Percentiles rank a stretch among this genome's conserved stretches.
Evolutionary conservation across 176 grass and related monocot species (phyloP).

Genomic region (Avena eriantha): DNA sequence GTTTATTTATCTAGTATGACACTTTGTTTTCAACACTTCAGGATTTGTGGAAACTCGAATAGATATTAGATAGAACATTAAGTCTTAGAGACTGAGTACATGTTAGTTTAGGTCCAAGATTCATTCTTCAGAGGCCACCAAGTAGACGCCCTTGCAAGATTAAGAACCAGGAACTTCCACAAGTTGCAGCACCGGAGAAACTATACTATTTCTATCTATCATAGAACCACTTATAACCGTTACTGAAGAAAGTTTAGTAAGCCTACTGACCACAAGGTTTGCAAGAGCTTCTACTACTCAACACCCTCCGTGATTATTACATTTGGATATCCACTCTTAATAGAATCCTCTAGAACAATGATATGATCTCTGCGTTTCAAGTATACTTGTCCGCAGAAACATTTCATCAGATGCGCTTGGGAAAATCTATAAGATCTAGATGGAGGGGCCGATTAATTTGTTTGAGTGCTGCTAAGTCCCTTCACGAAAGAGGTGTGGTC

Average conservation of each 20-base stretch:
- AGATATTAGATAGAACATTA: not conserved
- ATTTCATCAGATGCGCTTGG: not conserved
- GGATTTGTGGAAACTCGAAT: not conserved
- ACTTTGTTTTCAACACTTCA: too few species aligned
- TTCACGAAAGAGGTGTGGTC: too few species aligned
- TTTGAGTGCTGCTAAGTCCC: too few species aligned
- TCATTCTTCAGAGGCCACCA: not conserved
- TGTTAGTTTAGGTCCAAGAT: not conserved
- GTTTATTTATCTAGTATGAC: too few species aligned
- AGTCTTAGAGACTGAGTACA: not conserved
- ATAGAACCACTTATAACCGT: not conserved
- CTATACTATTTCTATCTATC: not conserved
- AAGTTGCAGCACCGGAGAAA: not conserved
- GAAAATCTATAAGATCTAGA: not conserved
- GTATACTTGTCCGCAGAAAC: constrained; percentile 65
- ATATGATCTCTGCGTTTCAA: constrained; percentile 50
- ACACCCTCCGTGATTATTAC: constrained; percentile 60
- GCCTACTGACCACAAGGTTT: constrained; percentile 67
- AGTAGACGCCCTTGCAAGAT: not conserved
- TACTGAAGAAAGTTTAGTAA: constrained; percentile 14
- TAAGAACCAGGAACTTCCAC: not conserved
- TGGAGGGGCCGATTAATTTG: not conserved
- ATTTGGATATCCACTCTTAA: constrained; percentile 57
- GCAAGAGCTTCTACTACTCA: constrained; percentile 69
- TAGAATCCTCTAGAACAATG: constrained; percentile 52